Percentiles rank a stretch among this genome's conserved stretches.
These are phyloP conservation scores for Cryptosporidium tyzzeri DNA, from an alignment of 169 alveolate species.

Conservation along the genomic window DNA sequence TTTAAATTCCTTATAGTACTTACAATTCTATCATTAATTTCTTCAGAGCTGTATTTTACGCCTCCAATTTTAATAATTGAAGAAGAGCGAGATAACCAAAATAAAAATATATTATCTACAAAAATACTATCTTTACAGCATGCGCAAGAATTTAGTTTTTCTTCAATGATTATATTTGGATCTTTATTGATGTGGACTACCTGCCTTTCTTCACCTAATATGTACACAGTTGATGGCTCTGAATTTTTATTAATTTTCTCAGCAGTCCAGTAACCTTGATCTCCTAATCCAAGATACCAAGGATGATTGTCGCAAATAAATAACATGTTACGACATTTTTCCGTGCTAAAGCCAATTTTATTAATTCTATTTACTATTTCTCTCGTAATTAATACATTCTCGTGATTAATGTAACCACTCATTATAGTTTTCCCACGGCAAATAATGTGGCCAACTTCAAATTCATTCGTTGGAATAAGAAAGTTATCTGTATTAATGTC, in stretches of 20 bases:
- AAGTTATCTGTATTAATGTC: conserved; percentile 31
- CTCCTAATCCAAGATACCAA: conserved; percentile 74
- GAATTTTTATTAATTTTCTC: not conserved
- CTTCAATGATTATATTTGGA: not conserved
- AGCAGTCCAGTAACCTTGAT: conserved; percentile 57
- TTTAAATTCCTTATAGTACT: not conserved
- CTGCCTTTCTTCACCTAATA: not conserved
- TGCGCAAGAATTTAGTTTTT: conserved; percentile 15
- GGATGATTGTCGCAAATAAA: conserved; percentile 51
- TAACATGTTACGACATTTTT: not conserved
- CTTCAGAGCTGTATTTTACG: conserved; percentile 77
- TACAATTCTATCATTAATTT: conserved; percentile 73
- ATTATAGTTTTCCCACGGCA: conserved; percentile 77
- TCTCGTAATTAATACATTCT: conserved; percentile 17
- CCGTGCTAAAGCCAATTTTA: not conserved
- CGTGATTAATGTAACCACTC: conserved; percentile 69
- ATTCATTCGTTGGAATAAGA: conserved; percentile 75
- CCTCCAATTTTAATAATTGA: conserved; percentile 79
- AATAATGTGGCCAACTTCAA: conserved; percentile 78
- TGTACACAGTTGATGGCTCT: not conserved
- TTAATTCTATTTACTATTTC: not conserved
- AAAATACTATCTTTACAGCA: conserved; percentile 18
- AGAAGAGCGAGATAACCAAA: conserved; percentile 78
- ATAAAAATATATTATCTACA: conserved; percentile 43
- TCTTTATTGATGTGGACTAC: not conserved